phyloP scores from a whole-genome alignment of 108 stramenopile genomes.

The Mayamaea pseudoterrestris region DNA sequence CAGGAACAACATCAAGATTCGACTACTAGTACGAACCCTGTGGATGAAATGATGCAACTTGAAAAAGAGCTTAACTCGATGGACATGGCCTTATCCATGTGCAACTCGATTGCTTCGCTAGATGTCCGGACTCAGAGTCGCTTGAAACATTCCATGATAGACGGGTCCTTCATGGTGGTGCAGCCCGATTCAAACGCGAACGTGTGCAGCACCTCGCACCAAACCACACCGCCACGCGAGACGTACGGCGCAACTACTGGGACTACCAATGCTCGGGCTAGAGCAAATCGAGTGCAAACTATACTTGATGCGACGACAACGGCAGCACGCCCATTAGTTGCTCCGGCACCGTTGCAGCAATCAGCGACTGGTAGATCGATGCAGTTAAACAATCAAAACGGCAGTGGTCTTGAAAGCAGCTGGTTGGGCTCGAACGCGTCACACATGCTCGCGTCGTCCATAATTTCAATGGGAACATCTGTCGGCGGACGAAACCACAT shows the following conservation, averaged over 20 bases:
- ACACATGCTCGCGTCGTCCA: conserved; percentile 41
- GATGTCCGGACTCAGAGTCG: conserved; percentile 28
- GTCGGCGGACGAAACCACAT: background rate
- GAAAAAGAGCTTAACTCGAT: conserved; percentile 71
- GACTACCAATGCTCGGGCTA: conserved; percentile 36
- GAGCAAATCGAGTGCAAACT: conserved; percentile 70
- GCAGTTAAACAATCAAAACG: background rate
- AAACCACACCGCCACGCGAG: background rate
- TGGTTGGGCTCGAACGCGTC: conserved; percentile 73
- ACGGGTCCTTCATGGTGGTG: conserved; percentile 77
- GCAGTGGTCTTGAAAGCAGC: conserved; percentile 54
- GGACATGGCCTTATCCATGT: conserved; percentile 72
- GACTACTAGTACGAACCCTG: conserved; percentile 6
- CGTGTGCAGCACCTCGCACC: conserved; percentile 30
- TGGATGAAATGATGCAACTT: conserved; percentile 66
- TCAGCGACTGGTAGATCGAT: too few species aligned
- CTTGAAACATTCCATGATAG: conserved; percentile 26
- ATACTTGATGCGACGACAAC: conserved; percentile 14
- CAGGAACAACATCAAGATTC: background rate
- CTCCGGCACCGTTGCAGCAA: background rate
- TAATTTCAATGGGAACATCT: conserved; percentile 23
- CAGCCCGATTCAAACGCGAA: conserved; percentile 57
- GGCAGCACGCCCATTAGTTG: conserved; percentile 8
- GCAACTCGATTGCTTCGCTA: conserved; percentile 60
- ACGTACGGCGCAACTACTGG: conserved; percentile 14